phyloP scores from a whole-genome alignment of 345 rosid species.

The Eucalyptus tenuipes region DNA sequence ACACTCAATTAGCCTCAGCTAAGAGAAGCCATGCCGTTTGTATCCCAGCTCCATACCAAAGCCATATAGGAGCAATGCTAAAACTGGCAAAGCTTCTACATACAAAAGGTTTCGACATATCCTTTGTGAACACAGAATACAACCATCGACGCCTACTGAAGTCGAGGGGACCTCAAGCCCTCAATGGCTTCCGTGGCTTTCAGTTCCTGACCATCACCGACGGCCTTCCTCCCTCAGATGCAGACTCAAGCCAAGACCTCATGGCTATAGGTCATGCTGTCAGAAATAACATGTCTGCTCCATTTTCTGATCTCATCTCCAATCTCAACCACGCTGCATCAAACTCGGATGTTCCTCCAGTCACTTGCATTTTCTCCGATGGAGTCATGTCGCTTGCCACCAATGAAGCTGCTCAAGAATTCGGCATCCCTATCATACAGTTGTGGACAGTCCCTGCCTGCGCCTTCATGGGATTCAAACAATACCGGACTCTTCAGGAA shows the following conservation, averaged over 20 bases:
- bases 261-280: background rate
- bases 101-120: background rate
- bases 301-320: background rate
- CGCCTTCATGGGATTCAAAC: background rate
- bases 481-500: background rate
- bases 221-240: background rate
- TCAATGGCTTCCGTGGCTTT: background rate
- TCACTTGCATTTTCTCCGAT: background rate
- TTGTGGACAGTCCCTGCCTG: background rate
- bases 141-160: background rate
- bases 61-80: slow-evolving; percentile 1
- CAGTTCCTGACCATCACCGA: background rate
- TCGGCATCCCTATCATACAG: background rate
- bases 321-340: background rate
- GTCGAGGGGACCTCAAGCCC: background rate
- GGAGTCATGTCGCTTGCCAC: background rate
- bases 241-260: background rate
- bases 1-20: background rate
- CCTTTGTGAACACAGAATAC: background rate
- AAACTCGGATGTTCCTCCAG: background rate
- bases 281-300: background rate
- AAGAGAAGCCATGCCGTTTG: background rate
- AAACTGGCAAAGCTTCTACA: background rate
- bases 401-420: background rate
- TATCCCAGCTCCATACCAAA: background rate